Conservation (phyloP, 2,329 filamentous ascomycete genomes). For the Ophiostoma piceae region DNA sequence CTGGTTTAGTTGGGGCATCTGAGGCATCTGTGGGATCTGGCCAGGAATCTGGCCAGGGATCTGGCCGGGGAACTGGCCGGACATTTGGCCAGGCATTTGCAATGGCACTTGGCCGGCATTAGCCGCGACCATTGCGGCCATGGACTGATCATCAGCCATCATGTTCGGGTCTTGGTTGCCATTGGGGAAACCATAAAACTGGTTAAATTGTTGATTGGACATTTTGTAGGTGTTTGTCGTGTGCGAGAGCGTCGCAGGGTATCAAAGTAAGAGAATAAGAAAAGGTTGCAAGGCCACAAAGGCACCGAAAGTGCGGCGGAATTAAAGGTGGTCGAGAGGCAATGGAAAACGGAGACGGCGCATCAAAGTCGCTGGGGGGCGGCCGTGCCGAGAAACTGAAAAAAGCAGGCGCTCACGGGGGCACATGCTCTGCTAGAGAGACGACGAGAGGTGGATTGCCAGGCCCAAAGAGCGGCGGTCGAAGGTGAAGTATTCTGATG, state of each 20-base stretch:
- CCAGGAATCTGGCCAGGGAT: neutral
- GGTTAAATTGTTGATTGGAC: slow-evolving; percentile 17
- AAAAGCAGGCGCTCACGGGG: neutral
- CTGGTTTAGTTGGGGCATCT: neutral
- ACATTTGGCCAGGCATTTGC: neutral
- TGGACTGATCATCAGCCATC: slow-evolving; percentile 22
- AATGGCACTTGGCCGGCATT: neutral
- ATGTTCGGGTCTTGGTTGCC: slow-evolving; percentile 5
- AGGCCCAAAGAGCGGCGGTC: neutral
- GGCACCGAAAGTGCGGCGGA: neutral
- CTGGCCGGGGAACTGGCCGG: neutral
- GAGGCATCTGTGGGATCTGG: neutral
- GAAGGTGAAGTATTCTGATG: neutral
- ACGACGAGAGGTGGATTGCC: neutral
- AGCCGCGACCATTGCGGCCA: slow-evolving; percentile 29
- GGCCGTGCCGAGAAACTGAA: neutral
- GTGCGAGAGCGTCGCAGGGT: neutral
- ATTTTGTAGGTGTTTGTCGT: neutral
- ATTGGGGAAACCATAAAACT: slow-evolving; percentile 25
- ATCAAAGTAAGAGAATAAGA: neutral
- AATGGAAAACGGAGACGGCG: neutral
- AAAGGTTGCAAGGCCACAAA: neutral
- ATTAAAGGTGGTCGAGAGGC: neutral
- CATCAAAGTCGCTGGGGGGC: neutral
- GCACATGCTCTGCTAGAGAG: slow-evolving; percentile 11